A percentile compares a stretch with the other conserved stretches of the same genome.
Conservation (phyloP, 2,329 filamentous ascomycete species). For the Fusarium multiceps region DNA sequence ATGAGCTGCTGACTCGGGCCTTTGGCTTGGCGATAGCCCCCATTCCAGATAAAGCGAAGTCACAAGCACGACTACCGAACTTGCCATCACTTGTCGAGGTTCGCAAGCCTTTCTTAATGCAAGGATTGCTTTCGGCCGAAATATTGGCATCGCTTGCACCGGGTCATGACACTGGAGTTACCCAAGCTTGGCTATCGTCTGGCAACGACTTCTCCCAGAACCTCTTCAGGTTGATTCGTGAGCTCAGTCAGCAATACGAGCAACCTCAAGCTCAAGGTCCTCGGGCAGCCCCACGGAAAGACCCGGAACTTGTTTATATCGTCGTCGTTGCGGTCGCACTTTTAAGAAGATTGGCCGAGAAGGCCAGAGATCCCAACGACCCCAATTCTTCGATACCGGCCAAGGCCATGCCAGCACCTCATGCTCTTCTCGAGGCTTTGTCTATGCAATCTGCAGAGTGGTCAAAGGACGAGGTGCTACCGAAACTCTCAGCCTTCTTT, state of each 20-base stretch:
- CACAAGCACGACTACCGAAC: constrained; percentile 67
- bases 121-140: constrained; percentile 89
- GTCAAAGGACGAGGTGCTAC: constrained; percentile 73
- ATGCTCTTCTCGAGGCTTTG: constrained; percentile 74
- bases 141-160: constrained; percentile 83
- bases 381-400: constrained; percentile 64
- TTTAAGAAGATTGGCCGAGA: constrained; percentile 75
- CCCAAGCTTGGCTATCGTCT: constrained; percentile 83
- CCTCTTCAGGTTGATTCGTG: constrained; percentile 78
- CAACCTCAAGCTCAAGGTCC: constrained; percentile 54
- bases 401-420: constrained; percentile 72
- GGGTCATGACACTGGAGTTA: constrained; percentile 76
- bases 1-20: constrained; percentile 85
- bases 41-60: constrained; percentile 73
- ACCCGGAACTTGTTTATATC: constrained; percentile 69
- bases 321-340: constrained; percentile 75
- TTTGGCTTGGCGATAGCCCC: constrained; percentile 90
- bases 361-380: constrained; percentile 68
- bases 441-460: constrained; percentile 72
- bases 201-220: constrained; percentile 86
- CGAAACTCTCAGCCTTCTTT: constrained; percentile 71
- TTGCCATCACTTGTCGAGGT: constrained; percentile 78
- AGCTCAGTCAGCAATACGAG: constrained; percentile 74
- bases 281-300: constrained; percentile 54
- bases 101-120: constrained; percentile 89